phyloP scores from a whole-genome alignment of 2,329 filamentous ascomycete genomes.

The Calonectria ilicicola region DNA sequence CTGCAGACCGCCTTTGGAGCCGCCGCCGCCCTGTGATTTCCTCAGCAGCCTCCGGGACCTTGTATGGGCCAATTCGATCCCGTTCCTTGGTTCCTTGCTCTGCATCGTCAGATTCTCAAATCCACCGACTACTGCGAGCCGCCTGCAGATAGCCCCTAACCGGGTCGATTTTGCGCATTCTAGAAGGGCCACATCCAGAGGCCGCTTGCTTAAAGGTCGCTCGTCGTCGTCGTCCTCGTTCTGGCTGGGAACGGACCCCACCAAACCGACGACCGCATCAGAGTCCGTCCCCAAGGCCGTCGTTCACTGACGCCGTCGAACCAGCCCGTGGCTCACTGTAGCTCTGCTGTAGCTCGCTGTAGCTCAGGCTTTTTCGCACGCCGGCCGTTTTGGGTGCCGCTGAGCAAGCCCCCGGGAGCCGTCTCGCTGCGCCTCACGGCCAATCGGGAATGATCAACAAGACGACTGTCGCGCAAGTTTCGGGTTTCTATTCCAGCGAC shows the following conservation, averaged over 20 bases:
- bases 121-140: constrained; percentile 16
- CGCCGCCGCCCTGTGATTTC: neutral
- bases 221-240: neutral
- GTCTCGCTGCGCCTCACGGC: constrained; percentile 11
- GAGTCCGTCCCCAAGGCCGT: constrained; percentile 8
- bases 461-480: constrained; percentile 36
- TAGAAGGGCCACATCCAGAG: constrained; percentile 1
- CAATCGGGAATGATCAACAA: constrained; percentile 42
- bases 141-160: constrained; percentile 14
- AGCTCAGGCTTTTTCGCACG: constrained; percentile 5
- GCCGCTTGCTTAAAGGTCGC: neutral
- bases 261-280: neutral
- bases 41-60: neutral
- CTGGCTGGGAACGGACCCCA: constrained; percentile 1
- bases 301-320: constrained; percentile 6
- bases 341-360: neutral
- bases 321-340: constrained; percentile 2
- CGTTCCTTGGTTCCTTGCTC: neutral
- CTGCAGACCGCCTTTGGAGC: constrained; percentile 25
- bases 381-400: constrained; percentile 25
- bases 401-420: constrained; percentile 7
- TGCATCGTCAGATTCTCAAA: constrained; percentile 1
- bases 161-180: constrained; percentile 14
- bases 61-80: constrained; percentile 1
- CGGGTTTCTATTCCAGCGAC: constrained; percentile 40